Conservation (phyloP, 2,329 filamentous ascomycete genomes). For the Alternaria tenuissima region DNA sequence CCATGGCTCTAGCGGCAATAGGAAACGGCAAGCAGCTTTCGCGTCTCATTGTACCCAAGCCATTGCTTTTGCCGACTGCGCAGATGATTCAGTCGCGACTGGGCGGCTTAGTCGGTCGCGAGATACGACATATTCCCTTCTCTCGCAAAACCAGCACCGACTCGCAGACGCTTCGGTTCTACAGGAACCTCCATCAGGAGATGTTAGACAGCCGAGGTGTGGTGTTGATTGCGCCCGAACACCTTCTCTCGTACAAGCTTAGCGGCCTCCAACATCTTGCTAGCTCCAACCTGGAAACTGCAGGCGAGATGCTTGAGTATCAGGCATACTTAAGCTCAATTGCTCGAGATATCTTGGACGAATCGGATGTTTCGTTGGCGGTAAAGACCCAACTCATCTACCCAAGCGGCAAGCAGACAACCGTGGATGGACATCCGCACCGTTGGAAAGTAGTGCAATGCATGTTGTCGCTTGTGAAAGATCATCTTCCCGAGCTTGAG, state of each 20-base stretch:
- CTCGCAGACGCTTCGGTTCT: too few relatives aligned
- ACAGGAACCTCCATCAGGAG: conserved; percentile 46
- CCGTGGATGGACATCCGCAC: conserved; percentile 61
- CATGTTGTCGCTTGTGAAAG: conserved; percentile 57
- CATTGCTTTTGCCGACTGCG: conserved; percentile 67
- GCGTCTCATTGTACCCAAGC: conserved; percentile 67
- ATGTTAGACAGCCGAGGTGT: conserved; percentile 63
- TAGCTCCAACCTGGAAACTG: conserved; percentile 37
- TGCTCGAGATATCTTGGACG: conserved; percentile 68
- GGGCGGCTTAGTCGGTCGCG: conserved; percentile 63
- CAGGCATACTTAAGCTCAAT: conserved; percentile 56
- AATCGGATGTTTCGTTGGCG: conserved; percentile 69
- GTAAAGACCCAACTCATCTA: conserved; percentile 70
- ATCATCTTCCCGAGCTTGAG: conserved; percentile 41
- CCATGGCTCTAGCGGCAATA: conserved; percentile 1
- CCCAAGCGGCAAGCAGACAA: conserved; percentile 62
- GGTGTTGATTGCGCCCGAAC: conserved; percentile 68
- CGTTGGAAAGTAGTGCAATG: conserved; percentile 66
- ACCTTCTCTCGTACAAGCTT: conserved; percentile 69
- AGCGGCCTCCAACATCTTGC: conserved; percentile 63
- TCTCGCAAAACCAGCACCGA: conserved; percentile 58
- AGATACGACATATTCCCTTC: conserved; percentile 66
- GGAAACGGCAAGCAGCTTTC: conserved; percentile 51
- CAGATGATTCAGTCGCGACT: conserved; percentile 64
- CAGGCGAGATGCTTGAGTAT: conserved; percentile 2